phyloP scores from a whole-genome alignment of 371 early-diverging fungal genomes.

The Umbelopsis sp. region DNA sequence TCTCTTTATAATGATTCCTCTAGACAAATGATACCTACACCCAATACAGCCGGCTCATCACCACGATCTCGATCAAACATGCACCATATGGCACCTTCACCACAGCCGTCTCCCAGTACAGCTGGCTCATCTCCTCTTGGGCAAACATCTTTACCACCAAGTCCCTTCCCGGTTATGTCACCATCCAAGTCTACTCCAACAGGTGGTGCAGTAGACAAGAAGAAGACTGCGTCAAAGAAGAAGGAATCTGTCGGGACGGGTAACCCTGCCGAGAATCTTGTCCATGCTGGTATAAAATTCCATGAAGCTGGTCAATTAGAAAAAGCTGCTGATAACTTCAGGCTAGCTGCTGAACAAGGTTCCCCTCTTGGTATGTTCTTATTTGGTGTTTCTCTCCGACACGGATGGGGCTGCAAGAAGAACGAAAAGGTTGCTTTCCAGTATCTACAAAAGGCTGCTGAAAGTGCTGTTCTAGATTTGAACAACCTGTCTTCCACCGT shows the following conservation, averaged over 20 bases:
- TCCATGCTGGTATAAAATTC: slow-evolving; percentile 45
- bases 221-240: not conserved
- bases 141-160: not conserved
- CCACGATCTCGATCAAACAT: slow-evolving; percentile 17
- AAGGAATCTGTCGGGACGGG: slow-evolving; percentile 7
- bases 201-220: slow-evolving; percentile 1
- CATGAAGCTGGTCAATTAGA: slow-evolving; percentile 71
- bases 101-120: slow-evolving; percentile 18
- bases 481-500: slow-evolving; percentile 38
- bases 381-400: slow-evolving; percentile 75
- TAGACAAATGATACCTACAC: slow-evolving; percentile 16
- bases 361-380: slow-evolving; percentile 77
- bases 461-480: slow-evolving; percentile 70
- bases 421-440: slow-evolving; percentile 71
- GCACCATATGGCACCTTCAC: slow-evolving; percentile 17
- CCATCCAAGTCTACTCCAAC: slow-evolving; percentile 12
- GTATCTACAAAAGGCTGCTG: slow-evolving; percentile 81
- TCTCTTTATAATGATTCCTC: slow-evolving; percentile 25
- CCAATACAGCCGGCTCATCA: slow-evolving; percentile 20
- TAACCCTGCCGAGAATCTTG: slow-evolving; percentile 26
- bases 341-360: slow-evolving; percentile 63
- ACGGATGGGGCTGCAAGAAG: slow-evolving; percentile 79
- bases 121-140: slow-evolving; percentile 17
- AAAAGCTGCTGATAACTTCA: slow-evolving; percentile 71
- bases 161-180: slow-evolving; percentile 11